A percentile compares a stretch with the other conserved stretches of the same genome.
These are phyloP conservation scores for Kluyveromyces sp. DNA, from an alignment of 1,139 yeast genomes.

Conservation along the genomic window DNA sequence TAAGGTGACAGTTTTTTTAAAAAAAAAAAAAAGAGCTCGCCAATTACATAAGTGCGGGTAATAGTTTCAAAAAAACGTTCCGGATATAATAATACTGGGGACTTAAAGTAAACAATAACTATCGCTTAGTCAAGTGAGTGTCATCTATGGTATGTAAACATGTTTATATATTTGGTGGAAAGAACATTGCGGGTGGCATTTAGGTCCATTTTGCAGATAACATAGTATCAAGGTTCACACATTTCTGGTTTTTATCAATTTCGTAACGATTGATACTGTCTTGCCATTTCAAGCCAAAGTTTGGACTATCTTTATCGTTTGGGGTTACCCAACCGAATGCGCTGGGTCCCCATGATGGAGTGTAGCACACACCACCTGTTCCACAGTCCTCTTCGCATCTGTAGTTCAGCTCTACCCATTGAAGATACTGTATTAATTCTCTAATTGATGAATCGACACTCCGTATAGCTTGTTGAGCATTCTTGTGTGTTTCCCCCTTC, in stretches of 20 bases:
- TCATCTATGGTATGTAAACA: too few relatives aligned
- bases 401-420: slow-evolving; percentile 39
- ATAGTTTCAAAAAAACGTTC: too few relatives aligned
- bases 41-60: too few relatives aligned
- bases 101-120: too few relatives aligned
- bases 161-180: too few relatives aligned
- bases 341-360: slow-evolving; percentile 55
- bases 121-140: too few relatives aligned
- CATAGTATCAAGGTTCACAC: slow-evolving; percentile 14
- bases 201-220: background rate
- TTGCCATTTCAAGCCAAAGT: slow-evolving; percentile 17
- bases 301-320: slow-evolving; percentile 3
- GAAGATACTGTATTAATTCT: slow-evolving; percentile 24
- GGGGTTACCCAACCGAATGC: slow-evolving; percentile 33
- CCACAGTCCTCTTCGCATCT: slow-evolving; percentile 37
- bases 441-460: slow-evolving; percentile 8
- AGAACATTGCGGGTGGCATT: too few relatives aligned
- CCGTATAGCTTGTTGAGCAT: background rate
- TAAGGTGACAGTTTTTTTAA: too few relatives aligned
- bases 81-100: too few relatives aligned
- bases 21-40: too few relatives aligned
- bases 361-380: slow-evolving; percentile 41
- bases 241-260: slow-evolving; percentile 14
- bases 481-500: slow-evolving; percentile 7
- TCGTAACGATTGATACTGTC: slow-evolving; percentile 12